These are phyloP conservation scores for Didymella lethalis DNA, from an alignment of 2,329 filamentous ascomycete genomes.

Conservation along the genomic window DNA sequence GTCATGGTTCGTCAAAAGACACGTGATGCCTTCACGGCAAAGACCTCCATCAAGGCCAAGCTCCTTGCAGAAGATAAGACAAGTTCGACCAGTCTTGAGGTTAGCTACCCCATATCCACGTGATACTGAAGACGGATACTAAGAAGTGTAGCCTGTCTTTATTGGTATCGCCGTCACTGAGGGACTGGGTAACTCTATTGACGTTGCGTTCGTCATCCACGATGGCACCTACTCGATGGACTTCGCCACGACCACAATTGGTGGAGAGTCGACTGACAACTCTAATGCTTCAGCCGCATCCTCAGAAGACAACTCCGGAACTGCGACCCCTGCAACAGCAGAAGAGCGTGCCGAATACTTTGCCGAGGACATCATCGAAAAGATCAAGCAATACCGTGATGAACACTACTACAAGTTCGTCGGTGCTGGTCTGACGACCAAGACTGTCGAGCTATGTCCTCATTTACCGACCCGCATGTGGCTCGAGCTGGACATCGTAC, in stretches of 20 bases:
- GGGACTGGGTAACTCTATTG: slow-evolving; percentile 60
- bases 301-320: slow-evolving; percentile 20
- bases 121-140: background rate
- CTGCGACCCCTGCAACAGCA: slow-evolving; percentile 25
- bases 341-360: slow-evolving; percentile 46
- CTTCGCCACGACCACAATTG: slow-evolving; percentile 62
- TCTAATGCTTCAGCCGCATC: slow-evolving; percentile 14
- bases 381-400: slow-evolving; percentile 67
- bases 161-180: slow-evolving; percentile 68
- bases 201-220: slow-evolving; percentile 68
- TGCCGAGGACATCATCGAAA: slow-evolving; percentile 66
- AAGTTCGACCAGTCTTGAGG: slow-evolving; percentile 28
- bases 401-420: slow-evolving; percentile 77
- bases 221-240: slow-evolving; percentile 79
- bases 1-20: slow-evolving; percentile 32
- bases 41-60: slow-evolving; percentile 33
- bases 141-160: slow-evolving; percentile 56
- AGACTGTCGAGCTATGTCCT: slow-evolving; percentile 68
- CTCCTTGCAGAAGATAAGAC: slow-evolving; percentile 25
- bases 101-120: background rate
- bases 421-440: slow-evolving; percentile 72
- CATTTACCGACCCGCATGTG: slow-evolving; percentile 74
- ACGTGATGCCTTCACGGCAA: slow-evolving; percentile 37
- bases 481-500: slow-evolving; percentile 78
- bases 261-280: slow-evolving; percentile 4